These are phyloP conservation scores for Penicillium sp. DNA, from an alignment of 2,329 filamentous ascomycete genomes.

Conservation along the genomic window DNA sequence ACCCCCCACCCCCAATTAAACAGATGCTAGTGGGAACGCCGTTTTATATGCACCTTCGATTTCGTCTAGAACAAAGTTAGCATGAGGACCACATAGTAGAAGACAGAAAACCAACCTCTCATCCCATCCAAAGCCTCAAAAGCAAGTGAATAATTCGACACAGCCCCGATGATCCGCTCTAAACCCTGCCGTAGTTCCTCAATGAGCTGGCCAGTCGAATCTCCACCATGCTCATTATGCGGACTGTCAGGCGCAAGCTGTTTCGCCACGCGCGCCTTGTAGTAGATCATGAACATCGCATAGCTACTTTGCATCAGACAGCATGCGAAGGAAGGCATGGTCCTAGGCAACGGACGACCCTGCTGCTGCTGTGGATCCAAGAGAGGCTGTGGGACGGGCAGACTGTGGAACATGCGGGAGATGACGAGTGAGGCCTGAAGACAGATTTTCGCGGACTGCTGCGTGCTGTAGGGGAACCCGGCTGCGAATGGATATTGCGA, in stretches of 20 bases:
- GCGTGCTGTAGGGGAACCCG: constrained; percentile 44
- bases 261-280: constrained; percentile 43
- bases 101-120: constrained; percentile 36
- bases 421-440: constrained; percentile 43
- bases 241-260: constrained; percentile 28
- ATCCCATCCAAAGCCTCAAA: constrained; percentile 47
- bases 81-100: neutral
- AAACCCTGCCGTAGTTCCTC: constrained; percentile 41
- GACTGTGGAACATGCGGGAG: constrained; percentile 42
- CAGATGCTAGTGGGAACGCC: constrained; percentile 33
- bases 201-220: constrained; percentile 33
- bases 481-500: constrained; percentile 32
- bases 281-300: constrained; percentile 48
- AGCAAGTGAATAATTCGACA: constrained; percentile 43
- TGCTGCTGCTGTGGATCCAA: constrained; percentile 20
- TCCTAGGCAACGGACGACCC: constrained; percentile 34
- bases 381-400: constrained; percentile 41
- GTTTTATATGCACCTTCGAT: constrained; percentile 46
- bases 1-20: constrained; percentile 20
- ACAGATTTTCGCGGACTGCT: constrained; percentile 45
- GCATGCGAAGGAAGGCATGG: constrained; percentile 50
- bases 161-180: constrained; percentile 38
- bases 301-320: constrained; percentile 51
- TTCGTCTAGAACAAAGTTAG: constrained; percentile 35
- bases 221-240: constrained; percentile 21